These are phyloP conservation scores for Intubia oerlemansii DNA, from an alignment of 2,329 filamentous ascomycete species.

Conservation along the genomic window DNA sequence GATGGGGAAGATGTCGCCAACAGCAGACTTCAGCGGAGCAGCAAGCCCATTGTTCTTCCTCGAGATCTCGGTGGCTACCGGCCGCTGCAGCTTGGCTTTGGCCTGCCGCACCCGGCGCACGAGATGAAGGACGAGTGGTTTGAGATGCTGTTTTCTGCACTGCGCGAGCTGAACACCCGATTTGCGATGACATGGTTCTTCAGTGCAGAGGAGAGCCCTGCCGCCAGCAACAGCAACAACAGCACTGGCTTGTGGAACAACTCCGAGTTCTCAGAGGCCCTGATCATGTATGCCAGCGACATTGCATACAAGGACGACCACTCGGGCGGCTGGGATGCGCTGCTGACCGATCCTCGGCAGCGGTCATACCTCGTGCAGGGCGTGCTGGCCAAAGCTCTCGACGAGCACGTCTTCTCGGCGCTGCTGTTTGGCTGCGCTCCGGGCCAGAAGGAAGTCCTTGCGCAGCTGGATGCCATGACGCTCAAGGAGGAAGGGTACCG, in stretches of 20 bases:
- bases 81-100: constrained; percentile 10
- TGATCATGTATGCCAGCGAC: constrained; percentile 14
- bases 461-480: constrained; percentile 12
- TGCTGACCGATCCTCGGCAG: constrained; percentile 12
- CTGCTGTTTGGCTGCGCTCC: constrained; percentile 18
- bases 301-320: constrained; percentile 16
- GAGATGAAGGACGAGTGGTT: constrained; percentile 10
- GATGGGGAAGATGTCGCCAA: neutral
- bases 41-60: constrained; percentile 1
- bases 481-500: constrained; percentile 15
- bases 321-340: constrained; percentile 14
- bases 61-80: constrained; percentile 4
- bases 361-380: constrained; percentile 16
- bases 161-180: constrained; percentile 10
- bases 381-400: constrained; percentile 16
- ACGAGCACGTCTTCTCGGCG: constrained; percentile 17
- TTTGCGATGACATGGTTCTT: constrained; percentile 11
- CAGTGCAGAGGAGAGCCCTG: no score
- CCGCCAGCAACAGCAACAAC: no score
- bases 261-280: constrained; percentile 11
- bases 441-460: constrained; percentile 11
- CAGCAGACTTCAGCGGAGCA: no score
- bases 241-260: constrained; percentile 9
- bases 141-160: constrained; percentile 10
- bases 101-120: constrained; percentile 3